A percentile compares a stretch with the other conserved stretches of the same genome.
These are phyloP conservation scores for Globisporangium ultimum DNA, from an alignment of 352 stramenopile genomes.

Conservation along the genomic window DNA sequence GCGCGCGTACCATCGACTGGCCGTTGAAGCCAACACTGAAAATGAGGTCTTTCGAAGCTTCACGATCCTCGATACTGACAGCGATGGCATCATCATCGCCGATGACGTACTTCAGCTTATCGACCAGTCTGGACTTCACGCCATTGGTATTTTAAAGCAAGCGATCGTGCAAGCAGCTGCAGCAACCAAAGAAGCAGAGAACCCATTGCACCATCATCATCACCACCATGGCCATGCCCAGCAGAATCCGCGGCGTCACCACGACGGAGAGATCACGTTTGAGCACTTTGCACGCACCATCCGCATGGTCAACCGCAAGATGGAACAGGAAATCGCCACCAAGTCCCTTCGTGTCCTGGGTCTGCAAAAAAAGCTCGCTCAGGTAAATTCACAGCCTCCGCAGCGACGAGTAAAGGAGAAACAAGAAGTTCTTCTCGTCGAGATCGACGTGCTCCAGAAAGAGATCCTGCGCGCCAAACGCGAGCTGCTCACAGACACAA, in stretches of 20 bases:
- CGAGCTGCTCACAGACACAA: slow-evolving; percentile 45
- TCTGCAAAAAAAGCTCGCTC: slow-evolving; percentile 36
- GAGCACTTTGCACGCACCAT: slow-evolving; percentile 57
- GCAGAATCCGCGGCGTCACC: slow-evolving; percentile 1
- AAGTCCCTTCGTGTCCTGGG: slow-evolving; percentile 50
- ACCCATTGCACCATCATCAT: neutral
- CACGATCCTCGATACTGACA: slow-evolving; percentile 57
- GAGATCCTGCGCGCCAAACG: slow-evolving; percentile 47
- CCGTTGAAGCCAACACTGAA: slow-evolving; percentile 51
- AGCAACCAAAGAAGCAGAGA: slow-evolving; percentile 31
- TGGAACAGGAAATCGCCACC: slow-evolving; percentile 56
- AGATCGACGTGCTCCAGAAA: slow-evolving; percentile 49
- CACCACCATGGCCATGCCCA: neutral
- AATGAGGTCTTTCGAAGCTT: slow-evolving; percentile 59
- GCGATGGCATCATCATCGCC: slow-evolving; percentile 48
- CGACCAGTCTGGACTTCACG: slow-evolving; percentile 43
- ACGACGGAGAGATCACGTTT: slow-evolving; percentile 66
- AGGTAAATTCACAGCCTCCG: slow-evolving; percentile 1
- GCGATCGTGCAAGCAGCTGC: slow-evolving; percentile 39
- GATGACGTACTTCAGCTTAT: slow-evolving; percentile 48
- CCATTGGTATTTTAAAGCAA: slow-evolving; percentile 42
- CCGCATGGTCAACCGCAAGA: slow-evolving; percentile 54
- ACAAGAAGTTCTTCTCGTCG: slow-evolving; percentile 32
- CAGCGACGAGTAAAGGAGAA: slow-evolving; percentile 15
- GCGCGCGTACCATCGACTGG: slow-evolving; percentile 46